Percentiles rank a stretch among this genome's conserved stretches.
These are phyloP conservation scores for Xerocomellus chrysenteron DNA, from an alignment of 768 basidiomycete species.

Conservation along the genomic window DNA sequence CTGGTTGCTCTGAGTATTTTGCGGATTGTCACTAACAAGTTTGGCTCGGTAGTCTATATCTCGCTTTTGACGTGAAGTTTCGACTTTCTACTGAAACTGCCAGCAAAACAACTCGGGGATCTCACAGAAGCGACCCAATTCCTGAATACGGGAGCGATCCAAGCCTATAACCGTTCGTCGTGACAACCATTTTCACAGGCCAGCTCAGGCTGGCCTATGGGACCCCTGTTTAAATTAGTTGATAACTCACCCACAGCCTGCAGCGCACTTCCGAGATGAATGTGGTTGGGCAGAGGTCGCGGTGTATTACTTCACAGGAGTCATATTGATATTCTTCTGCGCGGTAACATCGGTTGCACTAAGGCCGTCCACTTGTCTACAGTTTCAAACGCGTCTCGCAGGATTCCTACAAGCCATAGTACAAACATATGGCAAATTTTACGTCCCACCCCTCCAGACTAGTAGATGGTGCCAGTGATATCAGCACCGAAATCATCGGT, in stretches of 20 bases:
- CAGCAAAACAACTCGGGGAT: not conserved
- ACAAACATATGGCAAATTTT: too few species aligned
- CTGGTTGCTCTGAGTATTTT: too few species aligned
- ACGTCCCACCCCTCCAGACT: too few species aligned
- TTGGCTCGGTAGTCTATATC: not conserved
- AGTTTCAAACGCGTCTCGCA: not conserved
- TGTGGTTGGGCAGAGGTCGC: not conserved
- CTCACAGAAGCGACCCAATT: not conserved
- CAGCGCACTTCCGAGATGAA: not conserved
- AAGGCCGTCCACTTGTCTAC: not conserved
- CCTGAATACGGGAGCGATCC: not conserved
- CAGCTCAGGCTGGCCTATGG: too few species aligned
- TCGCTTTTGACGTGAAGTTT: not conserved
- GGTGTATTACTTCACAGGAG: too few species aligned
- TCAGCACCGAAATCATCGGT: slow-evolving; percentile 53
- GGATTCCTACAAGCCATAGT: not conserved
- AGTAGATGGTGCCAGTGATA: slow-evolving; percentile 8
- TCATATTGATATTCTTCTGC: too few species aligned
- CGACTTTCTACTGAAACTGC: not conserved
- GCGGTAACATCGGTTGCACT: not conserved
- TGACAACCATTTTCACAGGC: too few species aligned
- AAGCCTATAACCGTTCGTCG: not conserved
- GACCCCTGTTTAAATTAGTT: not conserved
- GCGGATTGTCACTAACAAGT: not conserved
- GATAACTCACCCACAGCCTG: not conserved